Percentiles rank a stretch among this genome's conserved stretches.
Conservation (phyloP, 179 eudicot genomes). For the Sideroxylon spinosum region DNA sequence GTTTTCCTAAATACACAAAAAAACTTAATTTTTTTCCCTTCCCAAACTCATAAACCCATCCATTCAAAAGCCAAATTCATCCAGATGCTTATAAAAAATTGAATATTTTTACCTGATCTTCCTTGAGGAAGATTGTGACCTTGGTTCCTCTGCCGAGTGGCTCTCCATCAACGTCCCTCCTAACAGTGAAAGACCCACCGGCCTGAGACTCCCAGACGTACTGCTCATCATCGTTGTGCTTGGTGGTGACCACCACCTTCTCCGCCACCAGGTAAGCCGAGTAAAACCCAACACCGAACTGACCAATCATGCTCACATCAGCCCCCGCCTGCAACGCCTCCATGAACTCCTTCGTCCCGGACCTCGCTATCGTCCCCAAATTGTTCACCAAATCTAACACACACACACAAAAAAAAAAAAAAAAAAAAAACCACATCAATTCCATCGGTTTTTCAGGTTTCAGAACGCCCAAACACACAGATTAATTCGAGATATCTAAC, state of each 20-base stretch:
- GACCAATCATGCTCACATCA: slow-evolving; percentile 57
- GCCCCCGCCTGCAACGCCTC: slow-evolving; percentile 56
- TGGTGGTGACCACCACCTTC: slow-evolving; percentile 44
- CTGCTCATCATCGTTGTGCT: slow-evolving; percentile 51
- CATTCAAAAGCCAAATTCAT: no score
- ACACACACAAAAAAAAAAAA: not conserved
- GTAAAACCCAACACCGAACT: slow-evolving; percentile 51
- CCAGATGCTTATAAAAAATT: not conserved
- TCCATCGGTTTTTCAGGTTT: no score
- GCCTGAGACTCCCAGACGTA: slow-evolving; percentile 55
- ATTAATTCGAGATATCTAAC: not conserved
- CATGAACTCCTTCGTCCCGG: slow-evolving; percentile 57
- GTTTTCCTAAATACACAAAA: no score
- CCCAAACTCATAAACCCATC: no score
- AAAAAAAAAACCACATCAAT: not conserved
- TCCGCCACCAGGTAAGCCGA: slow-evolving; percentile 52
- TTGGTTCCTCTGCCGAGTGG: slow-evolving; percentile 49
- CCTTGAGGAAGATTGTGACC: slow-evolving; percentile 47
- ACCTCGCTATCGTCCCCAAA: slow-evolving; percentile 50
- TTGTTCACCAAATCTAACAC: slow-evolving; percentile 47
- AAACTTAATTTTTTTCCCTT: no score
- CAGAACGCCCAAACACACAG: not conserved
- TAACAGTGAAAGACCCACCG: slow-evolving; percentile 50
- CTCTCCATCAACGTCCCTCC: slow-evolving; percentile 38
- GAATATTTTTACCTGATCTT: slow-evolving; percentile 30